Base-by-base conservation (phyloP, 352 stramenopile genomes). In the Phytophthora ohioensis region DNA sequence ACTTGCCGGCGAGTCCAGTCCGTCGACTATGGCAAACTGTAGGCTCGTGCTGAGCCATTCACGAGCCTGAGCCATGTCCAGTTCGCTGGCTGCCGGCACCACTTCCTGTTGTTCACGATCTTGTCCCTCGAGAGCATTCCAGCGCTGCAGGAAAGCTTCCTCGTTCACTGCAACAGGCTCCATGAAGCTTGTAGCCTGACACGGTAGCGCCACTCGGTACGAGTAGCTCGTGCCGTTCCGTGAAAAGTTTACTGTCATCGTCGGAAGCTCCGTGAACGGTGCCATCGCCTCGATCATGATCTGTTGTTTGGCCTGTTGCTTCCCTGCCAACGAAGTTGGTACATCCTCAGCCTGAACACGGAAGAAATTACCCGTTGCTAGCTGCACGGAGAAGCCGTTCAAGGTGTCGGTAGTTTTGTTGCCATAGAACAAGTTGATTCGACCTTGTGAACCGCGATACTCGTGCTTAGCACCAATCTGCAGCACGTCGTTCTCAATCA, bases 381-480 rank as follows among this genome's bases (percentile, higher is more conserved):
- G 71, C 64, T 85, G 79, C 8, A 94, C 81, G 9, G 86, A 87
- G 75, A 99, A 98, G 49, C 96, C 78, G 15, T 74, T 79, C 46
- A 99, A 72, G 10, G 82, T 77, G 34, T 90, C 83, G 38, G 74
- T 81, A 15, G 64, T 83, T 67, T 99, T 97, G 82, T 99, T 99
- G 65, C 93, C 94, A 71, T 98, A 98, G 76, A 99, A 99, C 17
- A 99, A 77, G n/a, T 91, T 96, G 68, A 99, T 87, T 43, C 92
- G 84, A 17, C 95, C 96, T 69, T 98, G 92, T 9, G 91, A 91
- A n/a, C 91, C 92, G 34, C 96, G 91, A 73, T 98, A 98, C 74
- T 99, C 91, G 64, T 99, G 95, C 71, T 99, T 98, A 34, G 98
- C 87, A 53, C 96, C 96, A 60, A 99, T 88, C 74, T 99, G 96